Base-by-base conservation (phyloP, 352 stramenopile species). In the Saprolegnia diclina region DNA sequence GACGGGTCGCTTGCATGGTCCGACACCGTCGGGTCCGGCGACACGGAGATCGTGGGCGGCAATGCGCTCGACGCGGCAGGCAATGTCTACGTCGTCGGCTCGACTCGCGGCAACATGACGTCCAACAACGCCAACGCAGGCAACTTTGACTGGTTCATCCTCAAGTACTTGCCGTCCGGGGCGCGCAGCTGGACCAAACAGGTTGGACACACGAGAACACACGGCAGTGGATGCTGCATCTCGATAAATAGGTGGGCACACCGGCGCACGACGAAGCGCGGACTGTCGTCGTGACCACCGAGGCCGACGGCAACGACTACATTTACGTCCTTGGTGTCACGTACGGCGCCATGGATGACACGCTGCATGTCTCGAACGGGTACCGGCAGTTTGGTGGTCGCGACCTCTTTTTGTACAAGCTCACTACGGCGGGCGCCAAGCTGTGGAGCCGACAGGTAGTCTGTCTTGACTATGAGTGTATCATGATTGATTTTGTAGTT, bases 281-380 rank as follows among this genome's bases (percentile, higher is more conserved):
- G 24, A 52, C 40, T 22, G 19, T 69, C n/a, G 14, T 69, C 19
- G 11, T 69, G 1, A 18, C n/a, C 19, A 61, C 32, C 16, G 63
- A 69, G 29, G 46, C 21, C 22, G 48, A 62, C 42, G 63, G 63
- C 40, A 69, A 61, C 53, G 45, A 54, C 18, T 69, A 69, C 42
- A 13, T 92, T 11, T 90, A 89, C 37, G 76, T 92, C 18, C 69
- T 81, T 4, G 84, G 80, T 10, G 83, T 78, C 72, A 91, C 84
- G 1, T 90, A 81, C 79, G 82, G 84, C 0, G 83, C 73, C 56
- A 79, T 92, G 76, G 84, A 92, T 65, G 82, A 92, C 67, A 76
- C 74, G 2, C 74, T 73, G 9, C 82, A 92, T 65, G 81, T 79
- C 13, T 77, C 89, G 32, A 92, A 91, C 40, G 75, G 77, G 2